A percentile compares a stretch with the other conserved stretches of the same genome.
Conservation (phyloP, 1,139 yeast species). For the Blastobotrys proliferans region DNA sequence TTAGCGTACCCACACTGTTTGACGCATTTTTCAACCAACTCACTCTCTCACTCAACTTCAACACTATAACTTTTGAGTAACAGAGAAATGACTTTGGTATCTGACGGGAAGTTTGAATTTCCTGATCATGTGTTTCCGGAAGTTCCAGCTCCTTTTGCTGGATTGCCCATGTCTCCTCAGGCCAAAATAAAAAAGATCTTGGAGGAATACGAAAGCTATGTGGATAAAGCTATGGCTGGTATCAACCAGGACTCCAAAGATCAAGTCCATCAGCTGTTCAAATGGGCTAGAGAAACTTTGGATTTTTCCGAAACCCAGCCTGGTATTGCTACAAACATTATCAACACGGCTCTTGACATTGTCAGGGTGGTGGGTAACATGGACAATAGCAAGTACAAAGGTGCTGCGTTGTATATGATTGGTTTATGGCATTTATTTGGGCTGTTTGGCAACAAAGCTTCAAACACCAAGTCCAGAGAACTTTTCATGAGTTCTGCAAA, state of each 20-base stretch:
- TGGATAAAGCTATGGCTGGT: slow-evolving; percentile 18
- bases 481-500: slow-evolving; percentile 32
- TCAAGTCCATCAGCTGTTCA: slow-evolving; percentile 21
- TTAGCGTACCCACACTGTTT: no score
- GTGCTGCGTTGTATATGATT: slow-evolving; percentile 30
- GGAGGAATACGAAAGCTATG: slow-evolving; percentile 24
- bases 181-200: slow-evolving; percentile 27
- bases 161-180: slow-evolving; percentile 29
- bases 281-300: slow-evolving; percentile 35
- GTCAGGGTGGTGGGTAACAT: slow-evolving; percentile 24
- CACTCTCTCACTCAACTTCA: neutral
- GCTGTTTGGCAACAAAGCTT: slow-evolving; percentile 22
- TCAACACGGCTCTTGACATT: slow-evolving; percentile 28
- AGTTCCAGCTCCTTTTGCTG: slow-evolving; percentile 28
- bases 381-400: slow-evolving; percentile 24
- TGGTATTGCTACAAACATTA: slow-evolving; percentile 25
- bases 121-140: slow-evolving; percentile 34
- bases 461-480: slow-evolving; percentile 27
- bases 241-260: slow-evolving; percentile 14
- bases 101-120: slow-evolving; percentile 23
- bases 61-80: no score
- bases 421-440: slow-evolving; percentile 35
- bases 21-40: neutral
- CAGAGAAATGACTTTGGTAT: neutral
- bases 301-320: slow-evolving; percentile 32